phyloP scores from a whole-genome alignment of 164 flowering plant species.

The Vitis amurensis region DNA sequence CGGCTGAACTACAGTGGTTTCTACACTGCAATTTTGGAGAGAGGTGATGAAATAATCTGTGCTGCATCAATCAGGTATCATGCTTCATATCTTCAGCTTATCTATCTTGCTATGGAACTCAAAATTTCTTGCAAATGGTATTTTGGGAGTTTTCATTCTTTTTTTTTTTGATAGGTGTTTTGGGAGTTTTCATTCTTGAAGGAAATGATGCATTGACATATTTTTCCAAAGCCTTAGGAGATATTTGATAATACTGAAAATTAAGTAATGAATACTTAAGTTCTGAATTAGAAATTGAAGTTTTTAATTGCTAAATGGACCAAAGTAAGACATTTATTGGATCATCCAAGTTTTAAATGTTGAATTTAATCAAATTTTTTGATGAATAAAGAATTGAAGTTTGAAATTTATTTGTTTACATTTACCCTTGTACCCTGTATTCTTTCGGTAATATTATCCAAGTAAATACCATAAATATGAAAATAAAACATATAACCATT shows the following conservation, averaged over 20 bases:
- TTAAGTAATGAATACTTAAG: too few relatives aligned
- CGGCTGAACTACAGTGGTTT: conserved; percentile 82
- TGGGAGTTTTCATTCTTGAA: too few relatives aligned
- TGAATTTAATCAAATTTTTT: background rate
- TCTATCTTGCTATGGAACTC: background rate
- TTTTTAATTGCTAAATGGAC: too few relatives aligned
- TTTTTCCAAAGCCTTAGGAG: too few relatives aligned
- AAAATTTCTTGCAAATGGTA: background rate
- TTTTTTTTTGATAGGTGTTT: background rate
- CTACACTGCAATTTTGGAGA: conserved; percentile 79
- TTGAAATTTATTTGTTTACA: background rate
- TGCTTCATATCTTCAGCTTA: background rate
- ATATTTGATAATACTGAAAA: too few relatives aligned
- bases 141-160: background rate
- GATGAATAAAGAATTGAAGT: background rate
- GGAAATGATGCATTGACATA: too few relatives aligned
- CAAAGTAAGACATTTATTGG: too few relatives aligned
- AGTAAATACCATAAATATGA: too few relatives aligned
- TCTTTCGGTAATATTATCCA: too few relatives aligned
- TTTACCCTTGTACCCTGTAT: background rate
- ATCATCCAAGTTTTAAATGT: too few relatives aligned
- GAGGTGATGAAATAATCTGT: conserved; percentile 85
- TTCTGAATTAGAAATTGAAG: too few relatives aligned
- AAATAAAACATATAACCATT: too few relatives aligned
- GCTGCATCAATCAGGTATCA: conserved; percentile 94